Evolutionary conservation across 441 rosid genomes (phyloP).

Genomic region (Codiaeum variegatum): DNA sequence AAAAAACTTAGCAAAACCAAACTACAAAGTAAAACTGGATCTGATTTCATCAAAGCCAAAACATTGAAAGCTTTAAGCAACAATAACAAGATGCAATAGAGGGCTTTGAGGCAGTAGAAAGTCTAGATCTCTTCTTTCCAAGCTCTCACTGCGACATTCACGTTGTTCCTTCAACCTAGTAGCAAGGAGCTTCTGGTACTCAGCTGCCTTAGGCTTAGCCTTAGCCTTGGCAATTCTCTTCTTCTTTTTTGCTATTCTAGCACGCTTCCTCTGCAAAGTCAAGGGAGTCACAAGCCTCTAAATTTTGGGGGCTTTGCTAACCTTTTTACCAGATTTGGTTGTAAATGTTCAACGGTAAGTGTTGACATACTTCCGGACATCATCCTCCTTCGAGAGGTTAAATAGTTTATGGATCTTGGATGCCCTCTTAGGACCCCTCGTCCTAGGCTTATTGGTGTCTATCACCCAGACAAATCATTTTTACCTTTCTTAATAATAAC

Average conservation of each 20-base stretch:
- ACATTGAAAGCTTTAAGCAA: too few species aligned
- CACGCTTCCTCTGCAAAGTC: slow-evolving; percentile 48
- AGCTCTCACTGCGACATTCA: slow-evolving; percentile 44
- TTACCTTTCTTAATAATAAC: slow-evolving; percentile 51
- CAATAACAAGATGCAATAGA: slow-evolving; percentile 36
- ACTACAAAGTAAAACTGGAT: too few species aligned
- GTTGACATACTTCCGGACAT: slow-evolving; percentile 47
- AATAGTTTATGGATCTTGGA: slow-evolving; percentile 50
- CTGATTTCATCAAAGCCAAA: too few species aligned
- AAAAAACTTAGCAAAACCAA: too few species aligned
- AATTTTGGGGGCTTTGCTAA: slow-evolving; percentile 48
- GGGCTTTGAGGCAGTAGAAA: slow-evolving; percentile 47
- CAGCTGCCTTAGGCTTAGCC: slow-evolving; percentile 41
- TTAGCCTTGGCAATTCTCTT: slow-evolving; percentile 46
- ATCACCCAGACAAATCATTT: slow-evolving; percentile 44
- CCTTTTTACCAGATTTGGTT: slow-evolving; percentile 45
- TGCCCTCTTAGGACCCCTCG: slow-evolving; percentile 57
- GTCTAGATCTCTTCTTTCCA: slow-evolving; percentile 46
- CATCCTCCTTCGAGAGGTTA: slow-evolving; percentile 53
- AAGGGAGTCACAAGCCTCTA: slow-evolving; percentile 48
- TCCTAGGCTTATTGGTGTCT: slow-evolving; percentile 44
- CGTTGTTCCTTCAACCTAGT: slow-evolving; percentile 49
- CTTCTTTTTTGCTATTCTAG: slow-evolving; percentile 44
- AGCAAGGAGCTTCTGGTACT: slow-evolving; percentile 45
- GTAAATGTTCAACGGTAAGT: slow-evolving; percentile 47